A percentile compares a stretch with the other conserved stretches of the same genome.
phyloP scores from a whole-genome alignment of 2,329 filamentous ascomycete species.

The Aspergillus sp. region DNA sequence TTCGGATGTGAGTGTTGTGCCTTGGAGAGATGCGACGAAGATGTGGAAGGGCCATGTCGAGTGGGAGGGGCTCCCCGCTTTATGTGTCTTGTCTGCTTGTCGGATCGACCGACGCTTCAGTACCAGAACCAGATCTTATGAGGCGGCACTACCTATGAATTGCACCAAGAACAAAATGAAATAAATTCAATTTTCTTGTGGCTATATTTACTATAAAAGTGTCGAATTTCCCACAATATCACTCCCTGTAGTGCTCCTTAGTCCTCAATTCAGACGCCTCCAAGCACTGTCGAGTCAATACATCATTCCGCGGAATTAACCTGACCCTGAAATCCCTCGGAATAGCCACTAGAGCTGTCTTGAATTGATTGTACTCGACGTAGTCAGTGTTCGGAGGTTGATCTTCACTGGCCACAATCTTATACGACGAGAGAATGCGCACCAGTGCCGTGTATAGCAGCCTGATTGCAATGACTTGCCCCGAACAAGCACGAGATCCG shows the following conservation, averaged over 20 bases:
- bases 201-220: background rate
- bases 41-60: background rate
- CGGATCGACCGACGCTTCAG: constrained; percentile 12
- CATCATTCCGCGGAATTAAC: constrained; percentile 54
- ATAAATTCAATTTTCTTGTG: too few species aligned
- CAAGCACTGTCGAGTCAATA: constrained; percentile 45
- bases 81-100: constrained; percentile 3
- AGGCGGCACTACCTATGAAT: background rate
- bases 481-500: constrained; percentile 60
- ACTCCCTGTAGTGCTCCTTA: constrained; percentile 51
- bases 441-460: constrained; percentile 59
- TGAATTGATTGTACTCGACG: constrained; percentile 63
- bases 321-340: constrained; percentile 61
- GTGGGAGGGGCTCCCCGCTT: background rate
- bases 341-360: constrained; percentile 62
- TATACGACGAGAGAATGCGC: constrained; percentile 56
- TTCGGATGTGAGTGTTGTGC: background rate
- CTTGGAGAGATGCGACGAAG: background rate
- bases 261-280: constrained; percentile 49
- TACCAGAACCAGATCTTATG: background rate
- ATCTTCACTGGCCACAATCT: constrained; percentile 52
- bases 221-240: background rate
- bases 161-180: background rate
- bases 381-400: constrained; percentile 63
- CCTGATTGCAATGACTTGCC: constrained; percentile 59